phyloP scores from a whole-genome alignment of 352 stramenopile species.

The Pythium plurisporium region DNA sequence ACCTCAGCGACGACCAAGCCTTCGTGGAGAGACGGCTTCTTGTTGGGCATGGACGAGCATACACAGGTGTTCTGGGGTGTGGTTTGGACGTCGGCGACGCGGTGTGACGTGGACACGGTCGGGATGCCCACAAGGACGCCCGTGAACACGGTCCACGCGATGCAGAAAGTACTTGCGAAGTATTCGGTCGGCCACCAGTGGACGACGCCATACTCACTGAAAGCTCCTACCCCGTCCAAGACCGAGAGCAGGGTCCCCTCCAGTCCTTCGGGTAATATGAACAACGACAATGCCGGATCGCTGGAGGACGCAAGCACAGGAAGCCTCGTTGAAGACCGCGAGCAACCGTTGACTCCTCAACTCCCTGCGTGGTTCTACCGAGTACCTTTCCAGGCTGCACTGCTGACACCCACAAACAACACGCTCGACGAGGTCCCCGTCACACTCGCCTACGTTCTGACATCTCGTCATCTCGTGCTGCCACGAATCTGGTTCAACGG shows the following conservation, averaged over 20 bases:
- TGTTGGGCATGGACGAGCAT: conserved; percentile 5
- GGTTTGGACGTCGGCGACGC: conserved; percentile 7
- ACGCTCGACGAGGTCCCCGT: background rate
- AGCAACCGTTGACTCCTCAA: too few species aligned
- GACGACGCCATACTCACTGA: background rate
- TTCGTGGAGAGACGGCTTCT: conserved; percentile 1
- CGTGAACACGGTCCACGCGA: conserved; percentile 6
- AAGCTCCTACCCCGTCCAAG: background rate
- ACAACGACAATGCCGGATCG: too few species aligned
- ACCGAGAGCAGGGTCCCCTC: background rate
- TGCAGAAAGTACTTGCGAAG: background rate
- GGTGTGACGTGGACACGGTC: background rate
- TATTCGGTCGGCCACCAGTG: conserved; percentile 1
- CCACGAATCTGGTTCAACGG: conserved; percentile 7
- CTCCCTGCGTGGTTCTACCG: conserved; percentile 2
- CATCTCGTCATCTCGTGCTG: conserved; percentile 14
- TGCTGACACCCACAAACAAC: conserved; percentile 8
- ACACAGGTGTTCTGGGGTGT: conserved; percentile 13
- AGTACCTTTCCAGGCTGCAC: background rate
- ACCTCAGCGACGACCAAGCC: too few species aligned
- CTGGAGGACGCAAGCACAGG: background rate
- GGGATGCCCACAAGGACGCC: conserved; percentile 1
- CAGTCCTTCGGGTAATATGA: too few species aligned
- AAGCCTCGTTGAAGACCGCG: background rate
- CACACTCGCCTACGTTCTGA: conserved; percentile 15